phyloP scores from a whole-genome alignment of 1,284 basidiomycete species.

The Apiotrichum veenhuisii region DNA sequence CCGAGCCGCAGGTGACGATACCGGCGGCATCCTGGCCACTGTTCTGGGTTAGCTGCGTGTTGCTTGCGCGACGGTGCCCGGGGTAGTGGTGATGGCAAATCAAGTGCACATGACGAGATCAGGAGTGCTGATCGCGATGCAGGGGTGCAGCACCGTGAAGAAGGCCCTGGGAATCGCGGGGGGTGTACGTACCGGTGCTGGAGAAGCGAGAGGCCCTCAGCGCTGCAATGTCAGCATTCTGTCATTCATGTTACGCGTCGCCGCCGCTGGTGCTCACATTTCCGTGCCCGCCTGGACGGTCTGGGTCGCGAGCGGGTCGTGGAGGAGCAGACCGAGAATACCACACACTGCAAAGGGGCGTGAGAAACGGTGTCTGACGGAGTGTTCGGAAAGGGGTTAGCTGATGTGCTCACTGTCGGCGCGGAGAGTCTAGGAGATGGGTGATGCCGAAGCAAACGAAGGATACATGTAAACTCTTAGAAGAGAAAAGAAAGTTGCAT shows the following conservation, averaged over 20 bases:
- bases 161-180: too few species aligned
- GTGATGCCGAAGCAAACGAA: too few species aligned
- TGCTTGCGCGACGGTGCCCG: too few species aligned
- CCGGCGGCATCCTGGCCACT: constrained; percentile 95
- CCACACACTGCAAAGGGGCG: constrained; percentile 62
- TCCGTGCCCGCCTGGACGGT: constrained; percentile 63
- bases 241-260: not conserved
- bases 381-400: not conserved
- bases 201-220: constrained; percentile 81
- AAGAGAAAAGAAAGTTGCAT: not conserved
- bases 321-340: constrained; percentile 76
- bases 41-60: not conserved
- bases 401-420: constrained; percentile 7
- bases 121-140: too few species aligned
- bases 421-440: not conserved
- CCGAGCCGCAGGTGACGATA: constrained; percentile 91
- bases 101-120: not conserved
- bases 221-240: constrained; percentile 26
- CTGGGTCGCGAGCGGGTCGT: constrained; percentile 65
- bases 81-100: not conserved
- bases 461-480: not conserved
- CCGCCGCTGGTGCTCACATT: constrained; percentile 55
- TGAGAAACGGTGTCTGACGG: not conserved
- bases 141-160: too few species aligned
- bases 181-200: constrained; percentile 75